Evolutionary conservation across 768 basidiomycete genomes (phyloP), one percentile per base, ranked within the genome.

Genomic region (Hydnomerulius pinastri): DNA sequence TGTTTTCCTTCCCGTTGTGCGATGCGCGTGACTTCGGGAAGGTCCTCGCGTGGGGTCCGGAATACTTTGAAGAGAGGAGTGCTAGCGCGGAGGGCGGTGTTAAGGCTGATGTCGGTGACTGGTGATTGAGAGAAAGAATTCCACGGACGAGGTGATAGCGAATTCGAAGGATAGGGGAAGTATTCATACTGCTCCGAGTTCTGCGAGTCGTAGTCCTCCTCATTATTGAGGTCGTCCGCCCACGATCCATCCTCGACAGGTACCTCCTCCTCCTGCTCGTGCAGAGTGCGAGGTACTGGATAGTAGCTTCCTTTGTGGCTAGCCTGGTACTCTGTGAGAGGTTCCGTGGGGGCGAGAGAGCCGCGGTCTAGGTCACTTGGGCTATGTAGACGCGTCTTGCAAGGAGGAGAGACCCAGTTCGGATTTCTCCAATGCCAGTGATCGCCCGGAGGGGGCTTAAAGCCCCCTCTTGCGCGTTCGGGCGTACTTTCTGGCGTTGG

Each of bases 381-480:
- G 21, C 54, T 62, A 29, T 61, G 47, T 11, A 58, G 33, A 17
- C 62, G 65, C 55, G 46, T 54, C 38, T 67, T 66, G 25, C 46
- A 62, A 30, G 67, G 64, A 1, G 67, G 67, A 23, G 67, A 71
- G 24, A 63, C 51, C 67, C 67, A 68, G 28, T 68, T 68, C 3
- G 67, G 67, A 46, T 68, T 68, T 40, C 46, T 67, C 67, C 67
- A 68, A 39, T 71, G 67, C 67, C 67, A 68, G 15, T 58, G 57
- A 9, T 59, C 24, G 37, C 69, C 69, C 1, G 62, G 62, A 28
- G 67, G 67, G 32, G 65, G 55, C 25, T 56, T 61, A 20, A 68
- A 68, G 17, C 50, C 47, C 1, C 49, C 60, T 23, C 42, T 55
- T 42, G 60, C 55, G 9, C 40, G 48, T 25, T 12, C 62, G 25